Conservation (phyloP, 1,284 basidiomycete genomes). For the Malassezia brasiliensis region DNA sequence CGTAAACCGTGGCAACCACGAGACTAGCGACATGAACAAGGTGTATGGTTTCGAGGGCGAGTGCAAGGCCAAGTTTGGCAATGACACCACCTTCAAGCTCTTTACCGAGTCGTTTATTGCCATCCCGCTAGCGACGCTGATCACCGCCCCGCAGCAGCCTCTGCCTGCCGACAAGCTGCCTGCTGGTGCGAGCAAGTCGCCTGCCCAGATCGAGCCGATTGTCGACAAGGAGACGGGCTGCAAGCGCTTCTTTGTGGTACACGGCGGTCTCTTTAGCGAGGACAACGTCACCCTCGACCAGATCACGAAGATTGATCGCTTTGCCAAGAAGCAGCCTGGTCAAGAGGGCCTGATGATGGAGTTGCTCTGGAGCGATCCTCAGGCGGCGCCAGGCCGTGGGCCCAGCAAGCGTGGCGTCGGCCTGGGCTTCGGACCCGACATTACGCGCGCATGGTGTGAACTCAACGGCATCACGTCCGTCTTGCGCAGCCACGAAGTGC, state of each 20-base stretch:
- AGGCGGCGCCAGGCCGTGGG: slow-evolving; percentile 76
- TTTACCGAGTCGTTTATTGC: slow-evolving; percentile 42
- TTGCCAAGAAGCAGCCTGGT: slow-evolving; percentile 74
- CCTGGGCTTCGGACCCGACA: slow-evolving; percentile 74
- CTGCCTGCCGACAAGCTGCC: slow-evolving; percentile 31
- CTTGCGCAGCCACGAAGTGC: slow-evolving; percentile 92
- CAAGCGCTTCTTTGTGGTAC: slow-evolving; percentile 90
- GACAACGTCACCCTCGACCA: slow-evolving; percentile 88
- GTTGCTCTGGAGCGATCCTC: slow-evolving; percentile 67
- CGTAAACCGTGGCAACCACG: slow-evolving; percentile 78
- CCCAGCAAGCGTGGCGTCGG: slow-evolving; percentile 96
- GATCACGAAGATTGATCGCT: slow-evolving; percentile 73
- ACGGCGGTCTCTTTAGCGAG: slow-evolving; percentile 81
- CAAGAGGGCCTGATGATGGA: slow-evolving; percentile 88
- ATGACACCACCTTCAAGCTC: slow-evolving; percentile 43
- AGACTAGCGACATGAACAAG: slow-evolving; percentile 72
- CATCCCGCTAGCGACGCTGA: slow-evolving; percentile 70
- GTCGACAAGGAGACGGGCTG: slow-evolving; percentile 63
- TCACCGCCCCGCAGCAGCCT: slow-evolving; percentile 64
- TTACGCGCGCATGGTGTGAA: slow-evolving; percentile 64
- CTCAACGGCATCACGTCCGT: slow-evolving; percentile 77
- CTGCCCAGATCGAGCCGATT: slow-evolving; percentile 53
- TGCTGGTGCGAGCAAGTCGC: slow-evolving; percentile 16
- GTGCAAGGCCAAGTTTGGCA: slow-evolving; percentile 57
- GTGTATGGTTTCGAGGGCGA: slow-evolving; percentile 79